These are phyloP conservation scores for Aspergillus egyptiacus DNA, from an alignment of 495 filamentous ascomycete species.

Conservation along the genomic window DNA sequence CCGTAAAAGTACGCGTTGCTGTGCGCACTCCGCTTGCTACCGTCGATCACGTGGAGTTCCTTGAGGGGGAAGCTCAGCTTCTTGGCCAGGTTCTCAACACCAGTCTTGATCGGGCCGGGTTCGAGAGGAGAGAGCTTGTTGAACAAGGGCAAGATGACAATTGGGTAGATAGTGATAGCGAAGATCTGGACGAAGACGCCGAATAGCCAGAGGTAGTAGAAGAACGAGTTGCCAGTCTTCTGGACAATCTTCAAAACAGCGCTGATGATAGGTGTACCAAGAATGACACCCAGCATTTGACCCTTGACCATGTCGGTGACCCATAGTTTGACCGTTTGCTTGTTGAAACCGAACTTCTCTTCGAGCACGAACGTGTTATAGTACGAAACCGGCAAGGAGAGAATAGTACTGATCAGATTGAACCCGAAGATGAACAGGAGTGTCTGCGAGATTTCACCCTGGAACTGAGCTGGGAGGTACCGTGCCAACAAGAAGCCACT, in stretches of 20 bases:
- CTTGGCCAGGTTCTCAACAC: slow-evolving; percentile 77
- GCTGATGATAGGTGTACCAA: slow-evolving; percentile 80
- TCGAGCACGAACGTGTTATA: slow-evolving; percentile 95
- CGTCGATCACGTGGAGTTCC: slow-evolving; percentile 92
- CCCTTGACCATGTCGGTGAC: slow-evolving; percentile 88
- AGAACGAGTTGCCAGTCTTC: slow-evolving; percentile 85
- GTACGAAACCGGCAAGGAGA: slow-evolving; percentile 75
- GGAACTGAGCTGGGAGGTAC: slow-evolving; percentile 70
- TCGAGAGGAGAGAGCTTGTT: slow-evolving; percentile 95
- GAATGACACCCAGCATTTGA: slow-evolving; percentile 69
- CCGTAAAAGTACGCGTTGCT: slow-evolving; percentile 99
- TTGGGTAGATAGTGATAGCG: slow-evolving; percentile 93
- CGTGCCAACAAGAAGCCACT: slow-evolving; percentile 66
- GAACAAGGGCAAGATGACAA: slow-evolving; percentile 90
- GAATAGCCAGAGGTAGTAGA: slow-evolving; percentile 96
- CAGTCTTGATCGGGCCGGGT: slow-evolving; percentile 77
- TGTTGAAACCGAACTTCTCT: slow-evolving; percentile 98
- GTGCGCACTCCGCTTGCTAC: slow-evolving; percentile 93
- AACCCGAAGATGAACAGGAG: slow-evolving; percentile 88
- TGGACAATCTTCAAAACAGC: slow-evolving; percentile 88
- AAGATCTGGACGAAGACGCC: slow-evolving; percentile 80
- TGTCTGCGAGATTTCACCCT: slow-evolving; percentile 89
- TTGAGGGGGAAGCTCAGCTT: slow-evolving; percentile 84
- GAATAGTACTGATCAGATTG: slow-evolving; percentile 67
- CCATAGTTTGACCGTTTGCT: slow-evolving; percentile 86